Evolutionary conservation across 257 asterid genomes (phyloP).

Genomic region (Solanum chiquidenum): DNA sequence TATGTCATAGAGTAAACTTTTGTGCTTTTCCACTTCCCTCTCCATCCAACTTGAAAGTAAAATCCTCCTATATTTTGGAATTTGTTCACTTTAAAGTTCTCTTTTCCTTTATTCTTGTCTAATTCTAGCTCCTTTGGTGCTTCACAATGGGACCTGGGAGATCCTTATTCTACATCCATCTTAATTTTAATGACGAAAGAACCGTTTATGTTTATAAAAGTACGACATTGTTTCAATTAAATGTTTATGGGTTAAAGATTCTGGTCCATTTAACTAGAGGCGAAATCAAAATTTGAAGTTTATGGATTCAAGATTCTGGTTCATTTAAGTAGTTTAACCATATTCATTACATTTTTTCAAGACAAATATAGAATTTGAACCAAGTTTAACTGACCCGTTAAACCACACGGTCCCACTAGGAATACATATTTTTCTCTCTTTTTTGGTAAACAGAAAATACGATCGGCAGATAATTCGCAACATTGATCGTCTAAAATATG

Average conservation of each 20-base stretch:
- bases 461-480: background rate
- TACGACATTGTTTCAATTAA: background rate
- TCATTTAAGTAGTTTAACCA: background rate
- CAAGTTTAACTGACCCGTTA: background rate
- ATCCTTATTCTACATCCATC: background rate
- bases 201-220: background rate
- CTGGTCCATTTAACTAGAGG: background rate
- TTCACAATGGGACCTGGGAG: background rate
- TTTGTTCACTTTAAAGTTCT: background rate
- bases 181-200: background rate
- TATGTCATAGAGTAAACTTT: background rate
- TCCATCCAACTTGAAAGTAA: background rate
- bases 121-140: background rate
- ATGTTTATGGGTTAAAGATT: background rate
- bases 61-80: background rate
- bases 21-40: background rate
- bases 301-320: background rate
- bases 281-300: background rate
- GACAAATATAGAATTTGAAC: background rate
- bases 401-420: background rate
- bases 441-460: background rate
- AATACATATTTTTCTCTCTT: background rate
- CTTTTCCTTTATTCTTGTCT: background rate
- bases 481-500: background rate
- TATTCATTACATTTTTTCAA: background rate